phyloP scores from a whole-genome alignment of 1,284 basidiomycete species.

The Heterobasidion irregulare region DNA sequence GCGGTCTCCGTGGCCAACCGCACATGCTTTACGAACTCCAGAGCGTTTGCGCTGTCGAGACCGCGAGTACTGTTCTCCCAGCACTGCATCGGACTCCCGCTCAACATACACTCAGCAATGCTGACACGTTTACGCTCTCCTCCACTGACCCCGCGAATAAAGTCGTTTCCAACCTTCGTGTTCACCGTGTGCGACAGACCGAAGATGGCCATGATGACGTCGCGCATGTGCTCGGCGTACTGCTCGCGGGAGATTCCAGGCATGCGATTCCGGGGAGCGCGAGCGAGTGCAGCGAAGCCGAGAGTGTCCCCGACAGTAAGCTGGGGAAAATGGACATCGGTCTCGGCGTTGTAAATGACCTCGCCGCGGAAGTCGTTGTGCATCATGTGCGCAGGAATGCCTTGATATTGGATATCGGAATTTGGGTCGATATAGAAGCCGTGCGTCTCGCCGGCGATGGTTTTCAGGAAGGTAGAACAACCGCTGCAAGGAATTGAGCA shows the following conservation, averaged over 20 bases:
- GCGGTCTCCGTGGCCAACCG: slow-evolving; percentile 40
- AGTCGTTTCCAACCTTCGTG: slow-evolving; percentile 44
- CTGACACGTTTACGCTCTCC: slow-evolving; percentile 55
- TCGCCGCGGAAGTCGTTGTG: slow-evolving; percentile 24
- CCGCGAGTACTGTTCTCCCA: slow-evolving; percentile 62
- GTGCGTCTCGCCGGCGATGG: slow-evolving; percentile 43
- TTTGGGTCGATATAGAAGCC: slow-evolving; percentile 32
- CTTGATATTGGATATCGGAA: slow-evolving; percentile 47
- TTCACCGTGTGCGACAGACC: slow-evolving; percentile 50
- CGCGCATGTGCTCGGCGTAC: slow-evolving; percentile 6
- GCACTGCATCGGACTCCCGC: slow-evolving; percentile 10
- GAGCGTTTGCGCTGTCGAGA: slow-evolving; percentile 64
- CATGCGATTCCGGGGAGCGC: background rate
- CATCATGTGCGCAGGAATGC: slow-evolving; percentile 27
- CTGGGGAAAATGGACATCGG: slow-evolving; percentile 53
- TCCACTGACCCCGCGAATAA: slow-evolving; percentile 44
- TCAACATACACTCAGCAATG: slow-evolving; percentile 37
- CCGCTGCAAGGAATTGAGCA: slow-evolving; percentile 35
- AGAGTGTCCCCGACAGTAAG: slow-evolving; percentile 51
- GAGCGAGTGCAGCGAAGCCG: slow-evolving; percentile 38
- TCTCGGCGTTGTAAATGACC: slow-evolving; percentile 18
- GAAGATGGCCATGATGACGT: slow-evolving; percentile 46
- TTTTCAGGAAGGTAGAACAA: slow-evolving; percentile 47
- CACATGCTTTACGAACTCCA: slow-evolving; percentile 40
- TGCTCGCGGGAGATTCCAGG: slow-evolving; percentile 1